Base-by-base conservation (phyloP, 441 rosid species). In the Raphanus hybrid region DNA sequence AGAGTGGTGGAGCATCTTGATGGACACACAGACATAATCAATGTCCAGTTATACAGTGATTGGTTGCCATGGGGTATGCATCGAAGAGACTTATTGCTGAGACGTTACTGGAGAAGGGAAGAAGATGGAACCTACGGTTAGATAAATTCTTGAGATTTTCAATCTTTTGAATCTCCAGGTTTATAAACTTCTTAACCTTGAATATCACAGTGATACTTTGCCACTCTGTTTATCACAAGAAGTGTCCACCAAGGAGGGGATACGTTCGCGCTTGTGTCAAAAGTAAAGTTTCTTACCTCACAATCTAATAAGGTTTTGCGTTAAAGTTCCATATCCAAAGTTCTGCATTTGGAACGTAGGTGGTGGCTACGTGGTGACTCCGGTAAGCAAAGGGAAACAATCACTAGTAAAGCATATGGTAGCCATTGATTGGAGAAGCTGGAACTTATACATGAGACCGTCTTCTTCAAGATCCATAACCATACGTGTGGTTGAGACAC, bases 91-190 rank as follows among this genome's bases (percentile, higher is more conserved):
- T 81, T 96, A 61, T 77, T 96, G 69, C 50, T 91, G 75, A 85
- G 88, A 41, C 94, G 98, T 3, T 93, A 91, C 83, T 96, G 99
- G 99, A 88, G 99, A 84, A 87, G 97, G 63, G 99, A 96, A 79
- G 96, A 90, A 15, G 97, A 96, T 81, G 98, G 99, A 78, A 95
- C 99, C 57, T 96, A 93, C 58, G 98, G 99, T 93, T 84, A 64
- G 62, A 29, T 52, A 60, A n/a, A 16, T 64, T 64, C 15, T 58
- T 5, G 59, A 52, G 20, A 50, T 52, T 52, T 48, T 48, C 4
- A 15, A 52, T 80, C 43, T 73, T 50, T 60, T 85, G 29, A 15
- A 8, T 34, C 43, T 74, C 2, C 16, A 0, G 9, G n/a, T 11
- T 57, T 58, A 8, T 54, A 74, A 69, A 62, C 4, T 69, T 69